A percentile compares a stretch with the other conserved stretches of the same genome.
These are phyloP conservation scores for Ceratocystis diversiconidia DNA, from an alignment of 2,329 filamentous ascomycete genomes.

Conservation along the genomic window DNA sequence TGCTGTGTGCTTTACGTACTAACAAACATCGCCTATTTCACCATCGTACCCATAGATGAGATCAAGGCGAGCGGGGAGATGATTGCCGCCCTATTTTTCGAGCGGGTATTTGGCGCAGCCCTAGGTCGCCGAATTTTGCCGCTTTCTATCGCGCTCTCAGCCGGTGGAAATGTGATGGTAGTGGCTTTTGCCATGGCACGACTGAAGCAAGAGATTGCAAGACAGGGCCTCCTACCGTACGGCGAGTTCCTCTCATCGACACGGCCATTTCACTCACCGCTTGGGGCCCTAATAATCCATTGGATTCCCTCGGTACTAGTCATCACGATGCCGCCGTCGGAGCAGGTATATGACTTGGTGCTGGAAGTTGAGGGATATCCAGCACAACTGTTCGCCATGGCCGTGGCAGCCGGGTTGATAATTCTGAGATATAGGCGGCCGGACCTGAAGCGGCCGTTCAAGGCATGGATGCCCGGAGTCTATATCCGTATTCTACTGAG, in stretches of 20 bases:
- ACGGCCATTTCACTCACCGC: slow-evolving; percentile 49
- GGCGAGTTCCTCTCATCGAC: slow-evolving; percentile 47
- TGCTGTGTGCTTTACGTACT: slow-evolving; percentile 52
- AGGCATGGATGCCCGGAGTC: slow-evolving; percentile 47
- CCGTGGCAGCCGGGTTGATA: slow-evolving; percentile 43
- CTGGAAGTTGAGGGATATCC: slow-evolving; percentile 58
- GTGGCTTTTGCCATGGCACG: slow-evolving; percentile 55
- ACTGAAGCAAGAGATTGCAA: slow-evolving; percentile 57
- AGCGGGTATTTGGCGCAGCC: slow-evolving; percentile 44
- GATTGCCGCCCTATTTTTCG: slow-evolving; percentile 54
- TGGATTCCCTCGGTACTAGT: slow-evolving; percentile 54
- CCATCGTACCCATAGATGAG: slow-evolving; percentile 52
- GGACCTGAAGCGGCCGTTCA: slow-evolving; percentile 48
- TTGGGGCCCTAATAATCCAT: slow-evolving; percentile 54
- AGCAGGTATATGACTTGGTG: slow-evolving; percentile 58
- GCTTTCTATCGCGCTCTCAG: slow-evolving; percentile 51
- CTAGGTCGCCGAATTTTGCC: slow-evolving; percentile 46
- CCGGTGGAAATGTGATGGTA: slow-evolving; percentile 58
- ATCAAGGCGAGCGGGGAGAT: slow-evolving; percentile 53
- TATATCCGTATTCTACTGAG: slow-evolving; percentile 40
- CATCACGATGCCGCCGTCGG: slow-evolving; percentile 48
- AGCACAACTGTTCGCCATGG: slow-evolving; percentile 44
- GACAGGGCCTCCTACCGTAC: slow-evolving; percentile 56
- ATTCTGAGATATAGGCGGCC: slow-evolving; percentile 46
- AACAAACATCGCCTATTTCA: slow-evolving; percentile 47